Evolutionary conservation across 2,329 filamentous ascomycete species (phyloP).

Genomic region (Penicillium brevicompactum): DNA sequence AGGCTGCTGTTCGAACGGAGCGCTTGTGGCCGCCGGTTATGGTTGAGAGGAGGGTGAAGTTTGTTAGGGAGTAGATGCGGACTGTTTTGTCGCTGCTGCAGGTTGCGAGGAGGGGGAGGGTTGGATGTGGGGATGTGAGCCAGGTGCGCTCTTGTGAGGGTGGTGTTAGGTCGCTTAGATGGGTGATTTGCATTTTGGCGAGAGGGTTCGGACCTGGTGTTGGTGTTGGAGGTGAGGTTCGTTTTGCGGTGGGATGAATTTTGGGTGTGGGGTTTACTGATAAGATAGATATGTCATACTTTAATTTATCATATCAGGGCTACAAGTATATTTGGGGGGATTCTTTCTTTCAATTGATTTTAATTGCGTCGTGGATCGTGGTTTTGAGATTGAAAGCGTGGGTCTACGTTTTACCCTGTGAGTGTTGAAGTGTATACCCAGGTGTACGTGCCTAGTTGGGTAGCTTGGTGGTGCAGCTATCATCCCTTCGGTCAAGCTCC

Average conservation of each 20-base stretch:
- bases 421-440: no score
- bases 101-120: constrained; percentile 84
- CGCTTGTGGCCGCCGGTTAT: constrained; percentile 88
- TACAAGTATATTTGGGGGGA: no score
- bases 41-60: constrained; percentile 75
- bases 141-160: constrained; percentile 69
- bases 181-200: constrained; percentile 31
- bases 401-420: no score
- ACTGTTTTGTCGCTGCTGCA: constrained; percentile 83
- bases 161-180: constrained; percentile 56
- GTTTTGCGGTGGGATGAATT: constrained; percentile 2
- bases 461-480: no score
- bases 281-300: constrained; percentile 3
- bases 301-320: not conserved
- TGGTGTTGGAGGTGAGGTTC: not conserved
- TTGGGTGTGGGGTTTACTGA: constrained; percentile 10
- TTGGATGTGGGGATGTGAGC: constrained; percentile 82
- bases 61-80: constrained; percentile 83
- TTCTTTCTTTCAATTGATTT: no score
- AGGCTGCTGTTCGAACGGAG: constrained; percentile 80
- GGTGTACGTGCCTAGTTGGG: no score
- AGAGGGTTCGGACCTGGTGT: not conserved
- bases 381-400: no score
- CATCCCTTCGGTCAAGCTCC: no score
- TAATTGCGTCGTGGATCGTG: no score